Evolutionary conservation across 306 rosid genomes (phyloP), one percentile per base, ranked within the genome.

Genomic region (Biancaea sappan): DNA sequence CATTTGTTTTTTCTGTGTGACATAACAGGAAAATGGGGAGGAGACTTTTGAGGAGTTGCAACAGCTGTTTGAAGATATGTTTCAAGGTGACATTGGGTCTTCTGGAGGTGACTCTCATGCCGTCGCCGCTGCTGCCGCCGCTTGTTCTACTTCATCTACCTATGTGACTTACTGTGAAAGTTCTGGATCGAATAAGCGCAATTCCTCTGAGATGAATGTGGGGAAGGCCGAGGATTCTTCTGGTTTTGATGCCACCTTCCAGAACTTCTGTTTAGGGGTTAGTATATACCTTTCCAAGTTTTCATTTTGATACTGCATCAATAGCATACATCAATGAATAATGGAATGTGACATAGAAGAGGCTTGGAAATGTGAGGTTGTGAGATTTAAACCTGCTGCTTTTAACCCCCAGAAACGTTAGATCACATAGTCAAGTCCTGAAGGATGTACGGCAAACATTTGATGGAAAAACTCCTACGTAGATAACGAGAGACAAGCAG

Each of bases 21-120:
- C 75, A 65, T 75, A 61, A 34, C 84, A 94, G 97, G 91, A 86
- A 81, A 86, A 77, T 56, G 92, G 91, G 68, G 87, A 75, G 69
- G 98, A 95, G 77, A 95, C 83, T 52, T 92, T 95, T 54, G 96
- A 95, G 83, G 90, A 95, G 60, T 67, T 95, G 79, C 90, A 92
- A 32, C 88, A 88, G n/a, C 72, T 95, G 43, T 95, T 95, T 76
- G 86, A 86, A 43, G 98, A 95, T 72, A 88, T 95, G 90, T 84
- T 95, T 69, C 86, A 83, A 61, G 91, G 82, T 0, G 90, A 88
- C 37, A 57, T 68, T 34, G 90, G 80, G 19, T 54, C 85, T 28
- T 63, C 58, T 48, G 81, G 77, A 57, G 46, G 81, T 31, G 64
- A 57, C 21, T 58, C 86, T 50, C 76, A 81, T 31, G 34, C 80